Conservation (phyloP, 306 rosid species). For the Chamaecrista fasciculata region DNA sequence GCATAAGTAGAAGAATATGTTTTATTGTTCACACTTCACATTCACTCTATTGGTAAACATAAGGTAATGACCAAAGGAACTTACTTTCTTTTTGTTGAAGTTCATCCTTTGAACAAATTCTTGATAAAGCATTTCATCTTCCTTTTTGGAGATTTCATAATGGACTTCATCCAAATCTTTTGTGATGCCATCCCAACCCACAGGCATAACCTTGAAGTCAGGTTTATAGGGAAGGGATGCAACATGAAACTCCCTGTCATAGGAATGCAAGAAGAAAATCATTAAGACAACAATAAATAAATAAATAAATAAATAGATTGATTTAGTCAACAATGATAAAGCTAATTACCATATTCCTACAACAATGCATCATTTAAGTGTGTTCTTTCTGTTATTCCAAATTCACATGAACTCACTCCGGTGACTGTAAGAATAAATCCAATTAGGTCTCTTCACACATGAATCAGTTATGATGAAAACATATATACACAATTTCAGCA, state of each 20-base stretch:
- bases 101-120: conserved; percentile 81
- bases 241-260: conserved; percentile 90
- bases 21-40: background rate
- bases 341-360: background rate
- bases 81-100: conserved; percentile 90
- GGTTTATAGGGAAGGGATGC: conserved; percentile 96
- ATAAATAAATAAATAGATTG: background rate
- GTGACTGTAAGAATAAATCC: background rate
- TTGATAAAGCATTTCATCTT: conserved; percentile 84
- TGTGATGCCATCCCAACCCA: conserved; percentile 97
- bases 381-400: background rate
- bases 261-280: conserved; percentile 49
- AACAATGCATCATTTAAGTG: background rate
- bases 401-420: background rate
- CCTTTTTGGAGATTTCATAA: conserved; percentile 80
- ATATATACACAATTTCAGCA: background rate
- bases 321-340: background rate
- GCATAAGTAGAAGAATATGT: background rate
- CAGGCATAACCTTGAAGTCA: conserved; percentile 95
- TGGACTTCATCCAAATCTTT: conserved; percentile 92
- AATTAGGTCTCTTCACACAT: background rate
- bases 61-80: conserved; percentile 30
- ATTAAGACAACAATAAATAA: background rate
- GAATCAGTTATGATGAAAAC: conserved; percentile 1
- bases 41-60: background rate